Percentiles rank a stretch among this genome's conserved stretches.
Conservation (phyloP, 2,329 filamentous ascomycete species). For the Aspergillus persii region DNA sequence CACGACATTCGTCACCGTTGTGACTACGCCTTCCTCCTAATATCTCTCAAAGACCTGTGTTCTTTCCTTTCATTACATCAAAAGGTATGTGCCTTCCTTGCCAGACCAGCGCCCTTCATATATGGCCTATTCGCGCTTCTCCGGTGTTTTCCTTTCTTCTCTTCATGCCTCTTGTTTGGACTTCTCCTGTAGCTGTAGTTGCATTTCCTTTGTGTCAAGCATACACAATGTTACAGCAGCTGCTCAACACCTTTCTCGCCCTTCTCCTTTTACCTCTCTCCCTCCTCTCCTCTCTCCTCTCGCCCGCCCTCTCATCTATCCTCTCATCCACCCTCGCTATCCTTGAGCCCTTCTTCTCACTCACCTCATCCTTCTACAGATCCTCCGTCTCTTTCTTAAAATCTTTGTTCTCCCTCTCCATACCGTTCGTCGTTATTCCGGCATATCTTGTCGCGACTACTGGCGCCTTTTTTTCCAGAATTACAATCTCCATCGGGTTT, state of each 20-base stretch:
- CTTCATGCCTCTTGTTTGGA: not conserved
- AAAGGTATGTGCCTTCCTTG: not conserved
- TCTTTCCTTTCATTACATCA: not conserved
- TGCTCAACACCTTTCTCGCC: not conserved
- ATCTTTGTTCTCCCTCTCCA: not conserved
- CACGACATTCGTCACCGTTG: conserved; percentile 7
- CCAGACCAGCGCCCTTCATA: not conserved
- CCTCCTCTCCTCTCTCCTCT: conserved; percentile 1
- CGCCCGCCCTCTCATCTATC: conserved; percentile 9
- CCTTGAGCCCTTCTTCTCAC: no score
- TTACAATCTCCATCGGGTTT: not conserved
- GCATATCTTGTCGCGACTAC: not conserved
- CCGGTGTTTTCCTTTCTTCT: not conserved
- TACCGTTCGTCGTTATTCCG: not conserved
- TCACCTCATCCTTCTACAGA: no score
- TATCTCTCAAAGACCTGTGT: not conserved
- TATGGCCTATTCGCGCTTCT: not conserved
- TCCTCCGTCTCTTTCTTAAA: no score
- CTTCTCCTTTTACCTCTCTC: not conserved
- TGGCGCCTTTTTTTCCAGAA: not conserved
- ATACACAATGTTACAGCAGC: not conserved
- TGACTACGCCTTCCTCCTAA: not conserved
- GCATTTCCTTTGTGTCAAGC: not conserved
- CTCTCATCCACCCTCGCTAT: no score
- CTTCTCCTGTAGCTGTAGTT: not conserved